phyloP scores from a whole-genome alignment of 202 grass and related monocot species.

The Setaria italica region DNA sequence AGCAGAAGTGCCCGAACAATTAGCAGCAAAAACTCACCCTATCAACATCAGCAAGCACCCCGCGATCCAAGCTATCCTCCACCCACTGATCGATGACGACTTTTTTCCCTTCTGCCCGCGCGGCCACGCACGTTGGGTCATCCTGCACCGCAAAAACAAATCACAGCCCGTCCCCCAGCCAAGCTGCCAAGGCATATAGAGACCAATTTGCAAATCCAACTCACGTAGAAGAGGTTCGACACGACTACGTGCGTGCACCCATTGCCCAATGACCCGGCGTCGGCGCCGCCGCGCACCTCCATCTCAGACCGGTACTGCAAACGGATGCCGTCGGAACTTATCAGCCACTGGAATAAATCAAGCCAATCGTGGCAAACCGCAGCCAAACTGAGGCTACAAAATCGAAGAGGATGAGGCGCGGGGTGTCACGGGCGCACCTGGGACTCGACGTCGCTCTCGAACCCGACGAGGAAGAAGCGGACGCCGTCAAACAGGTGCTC shows the following conservation, averaged over 20 bases:
- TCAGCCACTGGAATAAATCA: neutral
- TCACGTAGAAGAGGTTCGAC: conserved; percentile 73
- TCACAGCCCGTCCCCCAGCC: conserved; percentile 1
- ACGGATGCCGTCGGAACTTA: neutral
- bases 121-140: conserved; percentile 66
- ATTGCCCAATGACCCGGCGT: conserved; percentile 50
- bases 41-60: conserved; percentile 54
- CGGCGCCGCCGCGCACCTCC: conserved; percentile 63
- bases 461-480: conserved; percentile 79
- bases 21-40: conserved; percentile 50
- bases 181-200: neutral
- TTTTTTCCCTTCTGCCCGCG: conserved; percentile 67
- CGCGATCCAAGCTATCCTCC: conserved; percentile 68
- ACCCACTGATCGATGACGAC: conserved; percentile 79
- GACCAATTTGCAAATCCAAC: conserved; percentile 17
- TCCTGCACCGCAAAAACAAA: conserved; percentile 44
- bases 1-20: neutral
- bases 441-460: conserved; percentile 62
- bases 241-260: conserved; percentile 83
- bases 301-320: conserved; percentile 79
- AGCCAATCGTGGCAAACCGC: neutral
- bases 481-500: conserved; percentile 71
- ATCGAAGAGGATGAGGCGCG: neutral
- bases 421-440: conserved; percentile 53
- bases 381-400: neutral